Evolutionary conservation across 805 yeast species (phyloP).

Genomic region (Wickerhamomyces bovis): DNA sequence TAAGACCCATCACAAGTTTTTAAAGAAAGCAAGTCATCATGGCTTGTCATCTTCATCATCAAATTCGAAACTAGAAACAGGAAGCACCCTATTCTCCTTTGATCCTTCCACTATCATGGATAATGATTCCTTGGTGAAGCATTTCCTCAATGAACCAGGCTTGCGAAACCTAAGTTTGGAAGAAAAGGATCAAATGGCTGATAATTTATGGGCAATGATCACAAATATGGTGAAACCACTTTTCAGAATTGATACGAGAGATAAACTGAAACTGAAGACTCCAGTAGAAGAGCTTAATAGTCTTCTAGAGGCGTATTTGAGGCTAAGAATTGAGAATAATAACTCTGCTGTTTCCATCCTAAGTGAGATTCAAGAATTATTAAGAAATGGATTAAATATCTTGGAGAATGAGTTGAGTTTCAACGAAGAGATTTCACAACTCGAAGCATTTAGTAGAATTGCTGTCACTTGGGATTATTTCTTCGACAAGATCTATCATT

Average conservation of each 20-base stretch:
- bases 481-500: slow-evolving; percentile 47
- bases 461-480: slow-evolving; percentile 52
- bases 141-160: slow-evolving; percentile 27
- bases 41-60: slow-evolving; percentile 32
- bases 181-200: slow-evolving; percentile 36
- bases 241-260: slow-evolving; percentile 37
- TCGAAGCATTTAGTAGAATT: slow-evolving; percentile 25
- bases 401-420: slow-evolving; percentile 32
- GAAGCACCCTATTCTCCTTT: slow-evolving; percentile 32
- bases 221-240: slow-evolving; percentile 38
- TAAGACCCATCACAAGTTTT: slow-evolving; percentile 16
- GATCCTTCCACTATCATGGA: slow-evolving; percentile 24
- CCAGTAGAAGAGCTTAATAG: slow-evolving; percentile 55
- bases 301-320: slow-evolving; percentile 36
- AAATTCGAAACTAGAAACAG: slow-evolving; percentile 29
- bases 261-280: slow-evolving; percentile 28
- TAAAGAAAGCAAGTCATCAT: slow-evolving; percentile 17
- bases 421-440: slow-evolving; percentile 22
- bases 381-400: slow-evolving; percentile 37
- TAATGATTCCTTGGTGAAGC: slow-evolving; percentile 24
- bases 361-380: slow-evolving; percentile 39
- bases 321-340: slow-evolving; percentile 31
- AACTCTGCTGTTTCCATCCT: slow-evolving; percentile 32
- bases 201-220: slow-evolving; percentile 45
- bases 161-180: slow-evolving; percentile 24